Percentiles rank a stretch among this genome's conserved stretches.
Conservation (phyloP, 495 filamentous ascomycete genomes). For the Aspergillus affinis region DNA sequence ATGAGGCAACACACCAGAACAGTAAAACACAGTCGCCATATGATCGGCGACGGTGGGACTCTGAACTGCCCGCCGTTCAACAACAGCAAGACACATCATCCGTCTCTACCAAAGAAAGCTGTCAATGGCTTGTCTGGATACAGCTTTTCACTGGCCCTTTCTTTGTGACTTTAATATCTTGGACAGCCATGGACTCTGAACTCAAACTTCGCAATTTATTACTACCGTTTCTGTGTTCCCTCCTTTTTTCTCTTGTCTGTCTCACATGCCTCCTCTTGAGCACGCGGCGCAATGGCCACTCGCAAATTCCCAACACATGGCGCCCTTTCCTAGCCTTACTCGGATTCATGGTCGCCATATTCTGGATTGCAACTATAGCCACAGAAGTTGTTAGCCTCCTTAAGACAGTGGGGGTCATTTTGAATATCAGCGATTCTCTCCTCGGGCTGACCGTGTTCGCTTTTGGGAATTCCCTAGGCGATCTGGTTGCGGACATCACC, state of each 20-base stretch:
- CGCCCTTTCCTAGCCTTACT: conserved; percentile 78
- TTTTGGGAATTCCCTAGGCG: conserved; percentile 91
- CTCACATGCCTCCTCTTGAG: conserved; percentile 62
- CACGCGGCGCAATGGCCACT: conserved; percentile 47
- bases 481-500: conserved; percentile 92
- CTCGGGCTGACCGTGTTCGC: conserved; percentile 95
- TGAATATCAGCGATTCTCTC: conserved; percentile 93
- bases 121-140: conserved; percentile 81
- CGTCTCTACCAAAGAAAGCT: conserved; percentile 63
- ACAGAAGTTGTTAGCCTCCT: conserved; percentile 95
- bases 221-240: conserved; percentile 62
- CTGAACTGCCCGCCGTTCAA: conserved; percentile 38
- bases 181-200: conserved; percentile 65
- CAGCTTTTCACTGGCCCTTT: conserved; percentile 88
- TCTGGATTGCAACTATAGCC: conserved; percentile 96
- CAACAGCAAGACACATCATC: conserved; percentile 23
- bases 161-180: conserved; percentile 74
- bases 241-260: conserved; percentile 66
- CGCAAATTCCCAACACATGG: conserved; percentile 57
- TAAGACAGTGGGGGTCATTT: conserved; percentile 89
- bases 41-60: conserved; percentile 39
- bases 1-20: conserved; percentile 15
- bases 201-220: conserved; percentile 53
- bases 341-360: conserved; percentile 87
- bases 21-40: conserved; percentile 19